A percentile compares a stretch with the other conserved stretches of the same genome.
These are phyloP conservation scores for Jamesozyma hellenica DNA, from an alignment of 805 yeast species.

Conservation along the genomic window DNA sequence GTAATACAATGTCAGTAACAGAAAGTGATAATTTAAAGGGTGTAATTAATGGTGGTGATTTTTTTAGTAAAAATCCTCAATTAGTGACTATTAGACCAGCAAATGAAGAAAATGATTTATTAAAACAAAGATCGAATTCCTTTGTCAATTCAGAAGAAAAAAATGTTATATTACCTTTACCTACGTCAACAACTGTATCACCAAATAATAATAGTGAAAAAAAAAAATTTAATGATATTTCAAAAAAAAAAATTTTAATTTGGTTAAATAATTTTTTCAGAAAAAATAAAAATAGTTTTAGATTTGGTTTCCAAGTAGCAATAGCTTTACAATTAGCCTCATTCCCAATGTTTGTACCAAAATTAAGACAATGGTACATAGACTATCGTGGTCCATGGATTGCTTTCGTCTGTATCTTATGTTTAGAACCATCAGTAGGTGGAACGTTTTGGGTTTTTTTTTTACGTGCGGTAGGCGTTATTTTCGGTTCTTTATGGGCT, in stretches of 20 bases:
- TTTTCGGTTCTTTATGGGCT: constrained; percentile 42
- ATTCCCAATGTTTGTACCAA: constrained; percentile 42
- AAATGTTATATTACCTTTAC: background rate
- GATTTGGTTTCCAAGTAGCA: constrained; percentile 39
- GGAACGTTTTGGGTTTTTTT: constrained; percentile 40
- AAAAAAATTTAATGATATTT: background rate
- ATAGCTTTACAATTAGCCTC: constrained; percentile 38
- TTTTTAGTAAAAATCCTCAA: constrained; percentile 4
- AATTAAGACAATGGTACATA: constrained; percentile 39
- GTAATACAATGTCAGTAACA: constrained; percentile 15
- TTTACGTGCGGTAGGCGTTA: constrained; percentile 38
- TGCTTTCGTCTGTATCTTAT: constrained; percentile 42
- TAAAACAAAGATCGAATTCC: constrained; percentile 13
- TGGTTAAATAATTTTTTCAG: constrained; percentile 14
- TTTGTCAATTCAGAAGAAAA: background rate
- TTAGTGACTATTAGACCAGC: constrained; percentile 18
- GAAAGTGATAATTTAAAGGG: constrained; percentile 33
- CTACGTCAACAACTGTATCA: background rate
- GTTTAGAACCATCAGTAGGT: constrained; percentile 42
- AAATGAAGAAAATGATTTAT: constrained; percentile 20
- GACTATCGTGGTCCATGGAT: constrained; percentile 42
- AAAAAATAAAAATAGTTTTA: constrained; percentile 29
- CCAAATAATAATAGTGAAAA: background rate
- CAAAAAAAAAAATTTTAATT: constrained; percentile 1
- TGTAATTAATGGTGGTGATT: constrained; percentile 7